Conservation (phyloP, 352 stramenopile species). For the Globisporangium barbulae region DNA sequence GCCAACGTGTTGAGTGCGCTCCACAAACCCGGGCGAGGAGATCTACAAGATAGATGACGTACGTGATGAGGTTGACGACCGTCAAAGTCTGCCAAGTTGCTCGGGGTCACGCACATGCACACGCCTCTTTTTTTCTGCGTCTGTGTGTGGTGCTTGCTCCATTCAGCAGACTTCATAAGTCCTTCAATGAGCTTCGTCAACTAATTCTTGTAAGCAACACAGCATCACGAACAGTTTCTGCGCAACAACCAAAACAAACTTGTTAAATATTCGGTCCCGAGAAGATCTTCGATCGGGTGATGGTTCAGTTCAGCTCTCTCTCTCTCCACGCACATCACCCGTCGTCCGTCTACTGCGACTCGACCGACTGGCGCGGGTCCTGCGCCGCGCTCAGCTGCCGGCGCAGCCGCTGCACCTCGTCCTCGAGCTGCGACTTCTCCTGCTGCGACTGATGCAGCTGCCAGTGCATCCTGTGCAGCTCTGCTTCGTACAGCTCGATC, state of each 20-base stretch:
- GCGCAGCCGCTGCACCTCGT: constrained; percentile 65
- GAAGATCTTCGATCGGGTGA: too few species aligned
- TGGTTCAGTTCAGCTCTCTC: too few species aligned
- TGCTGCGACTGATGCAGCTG: constrained; percentile 71
- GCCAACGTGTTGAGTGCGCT: background rate
- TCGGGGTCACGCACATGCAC: too few species aligned
- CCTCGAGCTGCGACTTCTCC: constrained; percentile 60
- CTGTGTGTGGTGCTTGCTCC: background rate
- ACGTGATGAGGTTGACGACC: constrained; percentile 37
- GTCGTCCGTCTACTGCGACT: background rate
- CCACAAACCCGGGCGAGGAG: constrained; percentile 59
- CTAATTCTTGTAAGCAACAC: too few species aligned
- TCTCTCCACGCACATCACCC: too few species aligned
- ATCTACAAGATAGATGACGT: constrained; percentile 49
- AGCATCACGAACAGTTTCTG: too few species aligned
- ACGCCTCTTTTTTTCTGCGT: constrained; percentile 12
- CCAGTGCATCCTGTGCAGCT: constrained; percentile 60
- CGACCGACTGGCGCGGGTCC: constrained; percentile 4
- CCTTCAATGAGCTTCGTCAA: too few species aligned
- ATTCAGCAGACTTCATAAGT: too few species aligned
- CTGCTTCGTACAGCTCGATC: constrained; percentile 60
- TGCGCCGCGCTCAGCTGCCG: constrained; percentile 30
- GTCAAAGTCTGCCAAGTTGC: too few species aligned
- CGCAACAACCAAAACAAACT: too few species aligned
- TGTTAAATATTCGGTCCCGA: too few species aligned